Evolutionary conservation across 345 rosid species (phyloP).

Genomic region (Xanthoceras sorbifolium): DNA sequence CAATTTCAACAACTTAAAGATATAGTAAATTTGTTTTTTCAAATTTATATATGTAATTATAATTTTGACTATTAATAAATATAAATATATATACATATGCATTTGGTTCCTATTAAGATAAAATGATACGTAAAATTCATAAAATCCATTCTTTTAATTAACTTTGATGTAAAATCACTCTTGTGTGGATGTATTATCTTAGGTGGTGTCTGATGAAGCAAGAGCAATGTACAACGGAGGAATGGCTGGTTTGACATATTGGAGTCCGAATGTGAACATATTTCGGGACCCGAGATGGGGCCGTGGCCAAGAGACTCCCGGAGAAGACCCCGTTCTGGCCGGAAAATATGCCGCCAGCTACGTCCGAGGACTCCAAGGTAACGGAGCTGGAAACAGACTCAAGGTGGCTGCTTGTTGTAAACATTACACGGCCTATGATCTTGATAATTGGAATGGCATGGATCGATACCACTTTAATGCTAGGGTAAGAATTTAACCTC

Average conservation of each 20-base stretch:
- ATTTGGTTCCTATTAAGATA: neutral
- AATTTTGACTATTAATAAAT: no score
- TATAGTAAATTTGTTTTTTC: no score
- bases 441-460: conserved; percentile 91
- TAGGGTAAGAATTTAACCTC: conserved; percentile 63
- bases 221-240: conserved; percentile 84
- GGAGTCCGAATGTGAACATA: conserved; percentile 88
- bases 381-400: conserved; percentile 47
- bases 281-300: conserved; percentile 94
- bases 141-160: no score
- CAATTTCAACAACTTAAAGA: no score
- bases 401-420: conserved; percentile 99
- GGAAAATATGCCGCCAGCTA: conserved; percentile 76
- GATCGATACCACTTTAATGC: conserved; percentile 93
- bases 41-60: no score
- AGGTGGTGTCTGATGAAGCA: conserved; percentile 83
- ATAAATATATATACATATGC: no score
- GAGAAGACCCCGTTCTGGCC: conserved; percentile 80
- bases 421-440: conserved; percentile 95
- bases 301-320: conserved; percentile 90
- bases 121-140: no score
- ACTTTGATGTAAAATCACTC: neutral
- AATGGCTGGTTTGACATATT: conserved; percentile 62
- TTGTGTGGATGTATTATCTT: neutral
- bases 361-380: conserved; percentile 77